Evolutionary conservation across 306 rosid genomes (phyloP).

Genomic region (Casuarina glauca): DNA sequence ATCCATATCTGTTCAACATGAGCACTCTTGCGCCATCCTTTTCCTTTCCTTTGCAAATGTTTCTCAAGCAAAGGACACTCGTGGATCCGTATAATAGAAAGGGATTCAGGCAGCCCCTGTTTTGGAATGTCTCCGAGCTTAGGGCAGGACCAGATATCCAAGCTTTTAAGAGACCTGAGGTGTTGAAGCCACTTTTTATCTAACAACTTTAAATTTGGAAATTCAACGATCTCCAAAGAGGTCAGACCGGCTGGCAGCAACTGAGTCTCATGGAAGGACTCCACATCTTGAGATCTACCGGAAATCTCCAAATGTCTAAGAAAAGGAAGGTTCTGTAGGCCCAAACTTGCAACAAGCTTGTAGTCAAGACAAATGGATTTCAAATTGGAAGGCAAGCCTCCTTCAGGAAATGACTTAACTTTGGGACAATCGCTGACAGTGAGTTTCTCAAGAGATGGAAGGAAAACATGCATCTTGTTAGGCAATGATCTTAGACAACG

Average conservation of each 20-base stretch:
- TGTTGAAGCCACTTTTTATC: no score
- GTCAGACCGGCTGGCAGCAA: no score
- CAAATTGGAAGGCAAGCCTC: slow-evolving; percentile 7
- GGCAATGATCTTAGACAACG: not conserved
- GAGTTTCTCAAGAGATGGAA: not conserved
- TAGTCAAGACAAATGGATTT: accelerated
- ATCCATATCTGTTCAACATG: not conserved
- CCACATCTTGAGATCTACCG: no score
- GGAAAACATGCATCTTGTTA: not conserved
- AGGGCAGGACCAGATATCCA: no score
- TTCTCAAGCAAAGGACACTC: not conserved
- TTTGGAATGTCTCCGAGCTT: no score
- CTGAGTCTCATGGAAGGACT: no score
- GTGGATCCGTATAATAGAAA: accelerated
- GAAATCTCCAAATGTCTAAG: no score
- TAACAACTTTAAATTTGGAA: no score
- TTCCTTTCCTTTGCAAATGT: not conserved
- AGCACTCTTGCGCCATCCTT: not conserved
- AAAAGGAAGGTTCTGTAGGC: no score
- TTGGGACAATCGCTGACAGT: not conserved
- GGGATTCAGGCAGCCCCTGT: not conserved
- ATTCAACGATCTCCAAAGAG: no score
- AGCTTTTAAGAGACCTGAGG: no score
- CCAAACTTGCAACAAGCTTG: slow-evolving; percentile 1
- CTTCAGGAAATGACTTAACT: slow-evolving; percentile 5